These are phyloP conservation scores for Candida coleopterorum DNA, from an alignment of 805 yeast genomes.

Conservation along the genomic window DNA sequence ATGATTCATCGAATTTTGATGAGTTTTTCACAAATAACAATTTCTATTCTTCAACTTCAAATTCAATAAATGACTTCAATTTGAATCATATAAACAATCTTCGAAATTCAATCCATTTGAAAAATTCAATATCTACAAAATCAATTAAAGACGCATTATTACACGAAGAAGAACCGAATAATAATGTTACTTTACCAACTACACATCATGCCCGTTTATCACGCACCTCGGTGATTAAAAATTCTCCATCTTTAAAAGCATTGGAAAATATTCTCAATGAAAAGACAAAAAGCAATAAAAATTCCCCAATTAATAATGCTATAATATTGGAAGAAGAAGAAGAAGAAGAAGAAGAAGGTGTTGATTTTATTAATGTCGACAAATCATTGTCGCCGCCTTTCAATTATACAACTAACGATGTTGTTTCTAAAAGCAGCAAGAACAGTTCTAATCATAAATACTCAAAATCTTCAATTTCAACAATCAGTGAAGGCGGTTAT, in stretches of 20 bases:
- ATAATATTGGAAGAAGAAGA: conserved; percentile 17
- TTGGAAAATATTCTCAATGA: conserved; percentile 30
- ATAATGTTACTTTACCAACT: conserved; percentile 3
- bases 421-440: conserved; percentile 11
- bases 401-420: neutral
- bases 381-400: neutral
- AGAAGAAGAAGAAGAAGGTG: conserved; percentile 6
- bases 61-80: conserved; percentile 13
- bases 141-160: conserved; percentile 17
- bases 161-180: neutral
- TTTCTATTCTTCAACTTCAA: conserved; percentile 27
- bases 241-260: conserved; percentile 39
- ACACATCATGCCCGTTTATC: conserved; percentile 1
- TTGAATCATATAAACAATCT: conserved; percentile 20
- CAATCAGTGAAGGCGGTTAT: conserved; percentile 18
- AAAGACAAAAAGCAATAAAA: conserved; percentile 7
- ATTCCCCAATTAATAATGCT: conserved; percentile 13
- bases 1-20: conserved; percentile 20
- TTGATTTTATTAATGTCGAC: neutral
- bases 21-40: conserved; percentile 28
- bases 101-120: conserved; percentile 23
- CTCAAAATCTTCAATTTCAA: conserved; percentile 14
- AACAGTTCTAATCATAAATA: conserved; percentile 4
- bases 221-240: conserved; percentile 28
- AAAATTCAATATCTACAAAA: conserved; percentile 21